phyloP scores from a whole-genome alignment of 2,329 filamentous ascomycete genomes.

The Fusarium marasasianum region DNA sequence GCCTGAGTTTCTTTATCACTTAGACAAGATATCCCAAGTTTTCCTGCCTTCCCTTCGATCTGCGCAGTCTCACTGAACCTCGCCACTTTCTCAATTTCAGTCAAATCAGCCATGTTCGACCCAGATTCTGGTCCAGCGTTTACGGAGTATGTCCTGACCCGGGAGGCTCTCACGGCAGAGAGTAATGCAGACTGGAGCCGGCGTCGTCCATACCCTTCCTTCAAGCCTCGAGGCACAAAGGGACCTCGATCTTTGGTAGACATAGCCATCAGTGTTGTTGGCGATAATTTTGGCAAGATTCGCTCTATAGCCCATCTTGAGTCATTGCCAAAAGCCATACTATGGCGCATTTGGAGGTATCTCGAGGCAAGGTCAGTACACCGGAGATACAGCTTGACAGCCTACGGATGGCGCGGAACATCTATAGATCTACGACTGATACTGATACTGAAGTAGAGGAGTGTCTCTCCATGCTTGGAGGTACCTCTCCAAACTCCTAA shows the following conservation, averaged over 20 bases:
- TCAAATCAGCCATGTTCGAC: conserved; percentile 46
- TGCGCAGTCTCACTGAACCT: not conserved
- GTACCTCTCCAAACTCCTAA: conserved; percentile 49
- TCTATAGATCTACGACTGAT: not conserved
- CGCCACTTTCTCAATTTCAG: not conserved
- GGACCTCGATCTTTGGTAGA: conserved; percentile 52
- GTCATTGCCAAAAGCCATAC: conserved; percentile 46
- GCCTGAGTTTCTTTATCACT: not conserved
- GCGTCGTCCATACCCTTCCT: conserved; percentile 41
- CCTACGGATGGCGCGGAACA: not conserved
- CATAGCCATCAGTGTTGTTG: conserved; percentile 51
- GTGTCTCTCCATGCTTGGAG: conserved; percentile 54
- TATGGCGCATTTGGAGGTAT: conserved; percentile 53
- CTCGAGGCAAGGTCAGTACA: conserved; percentile 51
- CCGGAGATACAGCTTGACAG: not conserved
- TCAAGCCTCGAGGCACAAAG: conserved; percentile 40
- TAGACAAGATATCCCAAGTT: not conserved
- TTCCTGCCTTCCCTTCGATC: not conserved
- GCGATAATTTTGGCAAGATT: conserved; percentile 50
- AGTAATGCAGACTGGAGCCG: conserved; percentile 49
- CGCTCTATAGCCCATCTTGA: conserved; percentile 47
- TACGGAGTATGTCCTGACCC: conserved; percentile 49
- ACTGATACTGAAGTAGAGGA: conserved; percentile 38
- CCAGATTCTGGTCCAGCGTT: conserved; percentile 49
- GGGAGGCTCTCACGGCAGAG: conserved; percentile 39